Base-by-base conservation (phyloP, 192 early-diverging fungal genomes). In the Allomyces javanicus region DNA sequence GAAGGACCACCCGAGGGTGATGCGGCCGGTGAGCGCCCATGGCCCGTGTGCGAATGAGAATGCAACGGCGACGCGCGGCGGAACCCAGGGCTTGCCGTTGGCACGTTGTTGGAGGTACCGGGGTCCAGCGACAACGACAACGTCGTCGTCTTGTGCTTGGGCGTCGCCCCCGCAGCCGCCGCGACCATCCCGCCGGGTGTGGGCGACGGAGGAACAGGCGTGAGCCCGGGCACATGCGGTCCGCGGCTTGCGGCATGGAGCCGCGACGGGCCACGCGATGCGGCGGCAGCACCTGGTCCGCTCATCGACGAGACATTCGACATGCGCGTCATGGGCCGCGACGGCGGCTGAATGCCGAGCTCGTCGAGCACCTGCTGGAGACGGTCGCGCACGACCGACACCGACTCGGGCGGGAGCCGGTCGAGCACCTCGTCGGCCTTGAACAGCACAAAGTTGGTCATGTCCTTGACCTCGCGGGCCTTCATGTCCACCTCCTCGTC, bases 341-440 rank as follows among this genome's bases (percentile, higher is more conserved):
- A 82, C 25, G 81, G 75, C 5, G 75, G 78, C 22, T 64, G 63
- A 17, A 82, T 44, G 58, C 70, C 72, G 63, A 79, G 75, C 76
- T 73, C 67, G 12, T 69, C 50, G 25, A 78, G 68, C 27, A 82
- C 63, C 24, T 72, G 63, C 62, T 68, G 63, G 17, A 58, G 12
- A 0, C 50, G 50, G 50, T 58, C 50, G 17, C 17, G 17, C 17
- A 14, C 50, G 7, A 82, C 67, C 63, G 67, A 45, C 66, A 50
- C 65, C n/a, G 65, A 71, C 50, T 79, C 61, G 24, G 75, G 76
- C 9, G 74, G 74, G 25, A 67, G 33, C 67, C 69, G 65, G 61
- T 77, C 74, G 58, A 64, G 67, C 5, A 79, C 67, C 64, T 70
- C 70, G 24, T 63, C 68, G 4, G 76, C 25, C 40, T 77, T 76